Evolutionary conservation across 2,329 filamentous ascomycete genomes (phyloP).

Genomic region (Trichoderma sp.): DNA sequence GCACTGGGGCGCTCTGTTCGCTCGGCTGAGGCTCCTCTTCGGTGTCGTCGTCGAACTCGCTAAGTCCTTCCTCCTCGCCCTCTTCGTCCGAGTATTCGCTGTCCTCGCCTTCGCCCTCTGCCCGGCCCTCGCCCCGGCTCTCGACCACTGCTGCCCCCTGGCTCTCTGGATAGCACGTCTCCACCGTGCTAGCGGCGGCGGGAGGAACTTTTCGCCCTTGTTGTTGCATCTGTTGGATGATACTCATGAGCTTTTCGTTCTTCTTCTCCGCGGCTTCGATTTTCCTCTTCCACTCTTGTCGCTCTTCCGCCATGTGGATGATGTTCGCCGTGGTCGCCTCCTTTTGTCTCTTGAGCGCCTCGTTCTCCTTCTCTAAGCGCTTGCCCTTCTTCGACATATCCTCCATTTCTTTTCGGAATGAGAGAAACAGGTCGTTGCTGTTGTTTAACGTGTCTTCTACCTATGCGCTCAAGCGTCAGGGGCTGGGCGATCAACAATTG

Average conservation of each 20-base stretch:
- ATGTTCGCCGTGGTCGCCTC: slow-evolving; percentile 94
- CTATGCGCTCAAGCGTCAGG: slow-evolving; percentile 51
- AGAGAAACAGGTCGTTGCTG: slow-evolving; percentile 94
- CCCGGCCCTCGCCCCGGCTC: slow-evolving; percentile 37
- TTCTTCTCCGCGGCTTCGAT: slow-evolving; percentile 60
- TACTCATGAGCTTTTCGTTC: slow-evolving; percentile 87
- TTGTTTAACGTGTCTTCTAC: slow-evolving; percentile 99
- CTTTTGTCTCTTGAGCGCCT: slow-evolving; percentile 86
- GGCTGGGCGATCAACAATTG: background rate
- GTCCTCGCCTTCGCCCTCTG: slow-evolving; percentile 58
- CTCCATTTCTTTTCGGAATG: slow-evolving; percentile 98
- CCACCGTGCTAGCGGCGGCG: slow-evolving; percentile 60
- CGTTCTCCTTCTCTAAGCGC: slow-evolving; percentile 93
- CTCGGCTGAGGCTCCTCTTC: slow-evolving; percentile 52
- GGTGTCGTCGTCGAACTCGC: slow-evolving; percentile 66
- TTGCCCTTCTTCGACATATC: slow-evolving; percentile 99
- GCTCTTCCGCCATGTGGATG: slow-evolving; percentile 94
- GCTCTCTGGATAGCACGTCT: slow-evolving; percentile 60
- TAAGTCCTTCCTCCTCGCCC: slow-evolving; percentile 63
- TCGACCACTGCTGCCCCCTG: slow-evolving; percentile 47
- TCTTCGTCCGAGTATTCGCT: slow-evolving; percentile 67
- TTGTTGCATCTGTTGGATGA: slow-evolving; percentile 95
- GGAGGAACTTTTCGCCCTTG: slow-evolving; percentile 79
- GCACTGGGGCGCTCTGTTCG: slow-evolving; percentile 43
- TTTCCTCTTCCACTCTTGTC: slow-evolving; percentile 79